Percentiles rank a stretch among this genome's conserved stretches.
phyloP scores from a whole-genome alignment of 2,329 filamentous ascomycete species.

The Aspergillus ustus region DNA sequence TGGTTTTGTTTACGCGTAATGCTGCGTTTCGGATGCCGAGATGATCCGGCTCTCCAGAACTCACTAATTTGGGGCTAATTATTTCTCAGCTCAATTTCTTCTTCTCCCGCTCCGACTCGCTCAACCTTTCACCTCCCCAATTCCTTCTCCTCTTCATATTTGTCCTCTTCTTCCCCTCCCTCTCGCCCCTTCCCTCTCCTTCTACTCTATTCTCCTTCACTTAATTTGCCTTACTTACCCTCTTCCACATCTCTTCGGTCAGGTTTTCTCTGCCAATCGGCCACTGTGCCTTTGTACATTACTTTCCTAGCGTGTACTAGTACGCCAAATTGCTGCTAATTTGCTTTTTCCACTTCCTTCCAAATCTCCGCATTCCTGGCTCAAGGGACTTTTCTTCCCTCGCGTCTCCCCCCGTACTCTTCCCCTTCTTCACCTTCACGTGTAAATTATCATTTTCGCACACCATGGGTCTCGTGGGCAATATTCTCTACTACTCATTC shows the following conservation, averaged over 20 bases:
- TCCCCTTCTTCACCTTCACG: constrained; percentile 17
- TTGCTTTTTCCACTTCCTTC: constrained; percentile 9
- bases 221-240: not conserved
- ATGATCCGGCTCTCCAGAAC: constrained; percentile 4
- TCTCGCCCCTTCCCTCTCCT: not conserved
- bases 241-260: not conserved
- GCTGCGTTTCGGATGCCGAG: constrained; percentile 10
- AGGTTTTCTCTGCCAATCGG: constrained; percentile 3
- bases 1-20: not conserved
- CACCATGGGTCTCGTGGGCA: constrained; percentile 49
- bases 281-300: constrained; percentile 19
- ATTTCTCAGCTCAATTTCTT: constrained; percentile 10
- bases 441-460: constrained; percentile 20
- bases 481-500: constrained; percentile 71
- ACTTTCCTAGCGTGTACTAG: constrained; percentile 14
- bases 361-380: not conserved
- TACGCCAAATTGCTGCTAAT: constrained; percentile 15
- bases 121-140: constrained; percentile 9
- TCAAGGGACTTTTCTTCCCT: constrained; percentile 7
- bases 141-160: constrained; percentile 11
- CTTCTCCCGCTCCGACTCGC: constrained; percentile 9
- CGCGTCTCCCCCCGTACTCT: constrained; percentile 18
- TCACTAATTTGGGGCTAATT: constrained; percentile 2
- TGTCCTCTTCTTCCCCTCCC: constrained; percentile 8
- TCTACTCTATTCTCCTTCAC: not conserved